These are phyloP conservation scores for Starmerella roubikii DNA, from an alignment of 805 yeast genomes.

Conservation along the genomic window DNA sequence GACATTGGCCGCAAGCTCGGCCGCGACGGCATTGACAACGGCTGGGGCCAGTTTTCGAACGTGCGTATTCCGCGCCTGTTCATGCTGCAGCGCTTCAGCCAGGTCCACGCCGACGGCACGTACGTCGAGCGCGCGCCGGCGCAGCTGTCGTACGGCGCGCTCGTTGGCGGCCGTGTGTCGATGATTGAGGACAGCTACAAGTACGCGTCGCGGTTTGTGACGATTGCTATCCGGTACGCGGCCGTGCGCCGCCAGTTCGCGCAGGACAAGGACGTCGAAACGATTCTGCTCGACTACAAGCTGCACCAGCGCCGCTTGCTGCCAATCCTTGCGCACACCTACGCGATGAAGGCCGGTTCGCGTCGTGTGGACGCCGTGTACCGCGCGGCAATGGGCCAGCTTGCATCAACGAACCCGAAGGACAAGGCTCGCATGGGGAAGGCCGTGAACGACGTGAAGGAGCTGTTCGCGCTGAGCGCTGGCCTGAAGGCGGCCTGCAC, in stretches of 20 bases:
- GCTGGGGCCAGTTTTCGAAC: slow-evolving; percentile 84
- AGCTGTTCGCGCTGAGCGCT: slow-evolving; percentile 71
- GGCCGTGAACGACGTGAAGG: slow-evolving; percentile 49
- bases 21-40: slow-evolving; percentile 88
- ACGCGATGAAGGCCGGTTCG: slow-evolving; percentile 62
- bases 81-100: slow-evolving; percentile 69
- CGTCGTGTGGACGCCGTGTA: slow-evolving; percentile 44
- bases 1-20: slow-evolving; percentile 96
- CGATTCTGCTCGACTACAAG: slow-evolving; percentile 72
- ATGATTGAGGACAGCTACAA: slow-evolving; percentile 82
- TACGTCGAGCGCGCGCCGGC: slow-evolving; percentile 74
- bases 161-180: slow-evolving; percentile 75
- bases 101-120: slow-evolving; percentile 54
- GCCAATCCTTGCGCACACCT: slow-evolving; percentile 71
- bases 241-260: slow-evolving; percentile 81
- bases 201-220: slow-evolving; percentile 61
- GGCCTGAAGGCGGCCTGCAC: slow-evolving; percentile 81
- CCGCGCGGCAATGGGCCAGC: slow-evolving; percentile 28
- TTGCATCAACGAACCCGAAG: slow-evolving; percentile 30
- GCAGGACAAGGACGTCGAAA: slow-evolving; percentile 38
- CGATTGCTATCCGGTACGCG: slow-evolving; percentile 80
- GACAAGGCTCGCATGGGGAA: slow-evolving; percentile 36
- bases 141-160: slow-evolving; percentile 76
- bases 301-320: slow-evolving; percentile 77
- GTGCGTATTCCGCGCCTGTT: slow-evolving; percentile 73